Evolutionary conservation across 768 basidiomycete genomes (phyloP), one percentile per base, ranked within the genome.

Genomic region (Agaricus sinodeliciosus): DNA sequence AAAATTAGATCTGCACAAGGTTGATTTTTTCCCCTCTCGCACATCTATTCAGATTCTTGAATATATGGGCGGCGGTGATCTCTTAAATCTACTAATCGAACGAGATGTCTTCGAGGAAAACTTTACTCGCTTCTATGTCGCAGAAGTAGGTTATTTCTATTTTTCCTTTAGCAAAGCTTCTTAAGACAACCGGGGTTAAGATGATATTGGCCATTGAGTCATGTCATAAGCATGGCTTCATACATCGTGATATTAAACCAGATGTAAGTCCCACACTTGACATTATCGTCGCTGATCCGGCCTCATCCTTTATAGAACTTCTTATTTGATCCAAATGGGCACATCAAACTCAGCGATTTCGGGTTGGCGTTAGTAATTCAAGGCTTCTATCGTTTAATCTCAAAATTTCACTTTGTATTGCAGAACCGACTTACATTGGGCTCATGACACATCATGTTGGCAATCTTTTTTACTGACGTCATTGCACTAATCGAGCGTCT

Each of bases 161-260:
- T 46, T 25, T 54, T 55, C 45, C 50, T 59, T 50, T 43, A 18
- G 31, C 19, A 27, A 9, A 54, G 44, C 45, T 45, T 56, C 12
- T 59, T 57, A 50, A 41, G 36, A 55, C 51, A 50, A 42, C 16
- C 43, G 48, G 59, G 35, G 18, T 54, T 46, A 45, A 92, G 90
- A 96, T 96, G 94, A 77, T 98, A 55, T 79, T 97, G 16, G 91
- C 92, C 27, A 85, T 98, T 57, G 88, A 94, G 66, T 87, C 86
- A 56, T 94, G 92, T 66, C 94, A 96, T 71, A 86, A 85, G 66
- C 84, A 90, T 61, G 94, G 94, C 9, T 98, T 94, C 72, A 96
- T 98, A 63, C 95, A 98, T 73, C 82, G 95, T 56, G 95, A 99
- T 73, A 94, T 97, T 71, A 94, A 96, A 69, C 90, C 93, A 61